Conservation (phyloP, 2,329 filamentous ascomycete species). For the Cadophora gregata region DNA sequence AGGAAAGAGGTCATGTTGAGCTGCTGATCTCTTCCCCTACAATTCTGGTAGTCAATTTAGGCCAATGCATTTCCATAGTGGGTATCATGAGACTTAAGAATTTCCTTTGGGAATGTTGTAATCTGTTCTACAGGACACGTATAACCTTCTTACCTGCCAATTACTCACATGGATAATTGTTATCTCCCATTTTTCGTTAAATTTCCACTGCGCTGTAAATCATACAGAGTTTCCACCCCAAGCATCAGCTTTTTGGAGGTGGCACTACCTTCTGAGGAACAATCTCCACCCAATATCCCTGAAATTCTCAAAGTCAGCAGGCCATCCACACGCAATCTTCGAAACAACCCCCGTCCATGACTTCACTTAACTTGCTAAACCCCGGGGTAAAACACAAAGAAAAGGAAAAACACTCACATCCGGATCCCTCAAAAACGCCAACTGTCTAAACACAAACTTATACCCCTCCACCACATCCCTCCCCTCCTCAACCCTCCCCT, state of each 20-base stretch:
- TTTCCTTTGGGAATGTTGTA: neutral
- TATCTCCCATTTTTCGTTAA: neutral
- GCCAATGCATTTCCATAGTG: no score
- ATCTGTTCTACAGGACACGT: neutral
- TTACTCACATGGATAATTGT: neutral
- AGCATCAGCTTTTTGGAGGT: neutral
- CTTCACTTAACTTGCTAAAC: no score
- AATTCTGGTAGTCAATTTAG: no score
- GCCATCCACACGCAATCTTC: neutral
- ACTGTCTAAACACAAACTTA: constrained; percentile 4
- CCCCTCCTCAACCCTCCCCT: neutral
- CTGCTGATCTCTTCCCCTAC: no score
- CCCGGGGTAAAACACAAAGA: neutral
- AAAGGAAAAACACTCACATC: neutral
- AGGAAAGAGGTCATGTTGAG: neutral
- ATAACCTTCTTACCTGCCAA: neutral
- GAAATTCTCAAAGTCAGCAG: neutral
- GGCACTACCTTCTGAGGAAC: neutral
- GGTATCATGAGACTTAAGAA: no score
- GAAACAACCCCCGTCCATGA: no score
- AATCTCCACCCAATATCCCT: constrained; percentile 11
- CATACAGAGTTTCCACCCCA: neutral
- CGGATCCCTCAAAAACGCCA: constrained; percentile 15
- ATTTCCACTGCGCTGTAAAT: neutral
- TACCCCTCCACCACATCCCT: constrained; percentile 10